Evolutionary conservation across 1,284 basidiomycete species (phyloP).

Genomic region (Ustilago vetiveriae): DNA sequence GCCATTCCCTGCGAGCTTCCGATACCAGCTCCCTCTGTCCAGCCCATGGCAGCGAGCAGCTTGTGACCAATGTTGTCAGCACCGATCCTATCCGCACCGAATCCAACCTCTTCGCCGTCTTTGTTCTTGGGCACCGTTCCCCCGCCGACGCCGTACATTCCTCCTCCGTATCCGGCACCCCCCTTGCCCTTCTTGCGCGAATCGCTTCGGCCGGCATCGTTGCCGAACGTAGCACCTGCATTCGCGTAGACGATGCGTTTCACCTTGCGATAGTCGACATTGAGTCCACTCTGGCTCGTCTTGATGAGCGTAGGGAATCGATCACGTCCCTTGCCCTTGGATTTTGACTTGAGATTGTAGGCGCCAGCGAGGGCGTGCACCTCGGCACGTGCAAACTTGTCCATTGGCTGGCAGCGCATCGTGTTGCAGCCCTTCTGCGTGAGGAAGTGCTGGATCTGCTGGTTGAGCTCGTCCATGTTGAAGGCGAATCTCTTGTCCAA

Average conservation of each 20-base stretch:
- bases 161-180: constrained; percentile 7
- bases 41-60: constrained; percentile 64
- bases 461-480: constrained; percentile 56
- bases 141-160: constrained; percentile 38
- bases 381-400: constrained; percentile 62
- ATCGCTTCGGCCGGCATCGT: constrained; percentile 33
- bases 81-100: constrained; percentile 61
- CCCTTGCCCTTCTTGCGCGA: constrained; percentile 33
- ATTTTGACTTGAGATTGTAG: constrained; percentile 57
- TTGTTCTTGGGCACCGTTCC: constrained; percentile 52
- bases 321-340: constrained; percentile 51
- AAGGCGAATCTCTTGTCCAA: constrained; percentile 38
- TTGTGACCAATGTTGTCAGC: constrained; percentile 65
- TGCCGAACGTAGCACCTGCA: constrained; percentile 49
- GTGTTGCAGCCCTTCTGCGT: constrained; percentile 48
- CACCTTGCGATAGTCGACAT: constrained; percentile 50
- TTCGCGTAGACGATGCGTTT: constrained; percentile 43
- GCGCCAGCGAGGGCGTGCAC: constrained; percentile 64
- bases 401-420: constrained; percentile 63
- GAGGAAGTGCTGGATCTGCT: constrained; percentile 59
- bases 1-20: constrained; percentile 59
- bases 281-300: constrained; percentile 43
- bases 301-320: constrained; percentile 65
- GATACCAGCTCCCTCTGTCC: constrained; percentile 61
- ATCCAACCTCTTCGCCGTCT: constrained; percentile 63